Conservation (phyloP, 768 basidiomycete species). For the Boletus coccyginus region DNA sequence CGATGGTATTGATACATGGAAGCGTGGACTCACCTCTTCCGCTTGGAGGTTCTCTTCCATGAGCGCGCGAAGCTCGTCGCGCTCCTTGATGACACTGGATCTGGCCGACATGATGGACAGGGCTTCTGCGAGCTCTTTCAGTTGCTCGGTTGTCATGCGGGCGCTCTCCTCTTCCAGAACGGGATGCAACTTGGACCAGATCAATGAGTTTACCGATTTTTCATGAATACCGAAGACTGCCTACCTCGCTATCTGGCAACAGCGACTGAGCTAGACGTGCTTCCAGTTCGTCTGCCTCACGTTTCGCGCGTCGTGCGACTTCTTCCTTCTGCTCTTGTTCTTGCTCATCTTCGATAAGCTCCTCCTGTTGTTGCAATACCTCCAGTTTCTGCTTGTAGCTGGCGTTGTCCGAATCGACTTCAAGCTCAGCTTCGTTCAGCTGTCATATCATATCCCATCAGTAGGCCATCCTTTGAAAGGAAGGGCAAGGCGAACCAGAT, state of each 20-base stretch:
- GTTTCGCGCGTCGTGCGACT: conserved; percentile 81
- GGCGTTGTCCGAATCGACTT: conserved; percentile 90
- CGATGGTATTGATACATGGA: background rate
- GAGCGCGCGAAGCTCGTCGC: conserved; percentile 84
- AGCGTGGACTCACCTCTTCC: conserved; percentile 59
- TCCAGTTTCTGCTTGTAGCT: conserved; percentile 98
- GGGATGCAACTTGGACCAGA: conserved; percentile 51
- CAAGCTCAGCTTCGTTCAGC: conserved; percentile 96
- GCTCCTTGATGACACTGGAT: conserved; percentile 93
- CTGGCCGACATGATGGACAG: conserved; percentile 88
- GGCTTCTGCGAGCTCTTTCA: conserved; percentile 91
- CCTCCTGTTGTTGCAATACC: conserved; percentile 96
- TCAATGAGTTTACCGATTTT: background rate
- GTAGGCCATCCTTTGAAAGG: background rate
- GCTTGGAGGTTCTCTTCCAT: conserved; percentile 93
- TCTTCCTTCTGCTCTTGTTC: conserved; percentile 97
- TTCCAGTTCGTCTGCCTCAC: conserved; percentile 78
- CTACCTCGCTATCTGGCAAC: conserved; percentile 87
- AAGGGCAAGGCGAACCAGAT: conserved; percentile 60
- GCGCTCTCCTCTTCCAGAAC: conserved; percentile 65
- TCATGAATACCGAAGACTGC: background rate
- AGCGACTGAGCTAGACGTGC: conserved; percentile 76
- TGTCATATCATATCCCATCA: conserved; percentile 28
- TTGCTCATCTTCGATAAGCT: conserved; percentile 98
- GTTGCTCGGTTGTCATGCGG: conserved; percentile 96